These are phyloP conservation scores for Capsicum rhomboideum DNA, from an alignment of 257 asterid species.

Conservation along the genomic window DNA sequence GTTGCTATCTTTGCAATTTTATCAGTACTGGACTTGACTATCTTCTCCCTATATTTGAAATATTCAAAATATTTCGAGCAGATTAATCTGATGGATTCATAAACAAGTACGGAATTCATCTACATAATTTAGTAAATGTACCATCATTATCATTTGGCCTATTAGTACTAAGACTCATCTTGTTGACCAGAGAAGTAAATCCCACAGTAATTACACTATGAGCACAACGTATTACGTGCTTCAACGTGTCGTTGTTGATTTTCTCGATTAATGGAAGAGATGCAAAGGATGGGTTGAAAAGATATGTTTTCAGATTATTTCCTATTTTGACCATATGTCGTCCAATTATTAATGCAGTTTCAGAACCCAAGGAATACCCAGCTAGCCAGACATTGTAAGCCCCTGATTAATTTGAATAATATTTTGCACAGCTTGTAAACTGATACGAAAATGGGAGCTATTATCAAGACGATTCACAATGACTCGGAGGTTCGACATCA, in stretches of 20 bases:
- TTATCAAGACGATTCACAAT: constrained; percentile 32
- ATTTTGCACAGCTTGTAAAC: constrained; percentile 13
- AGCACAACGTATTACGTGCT: constrained; percentile 28
- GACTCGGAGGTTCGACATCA: constrained; percentile 45
- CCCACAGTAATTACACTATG: too few species aligned
- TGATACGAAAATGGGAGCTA: constrained; percentile 30
- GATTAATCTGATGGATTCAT: too few species aligned
- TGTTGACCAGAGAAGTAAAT: too few species aligned
- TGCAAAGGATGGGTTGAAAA: too few species aligned
- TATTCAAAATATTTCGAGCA: constrained; percentile 48
- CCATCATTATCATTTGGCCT: too few species aligned
- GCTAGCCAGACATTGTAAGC: constrained; percentile 43
- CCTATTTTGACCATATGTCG: constrained; percentile 21
- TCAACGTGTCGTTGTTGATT: constrained; percentile 35
- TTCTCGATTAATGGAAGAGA: constrained; percentile 29
- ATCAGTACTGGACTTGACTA: constrained; percentile 40
- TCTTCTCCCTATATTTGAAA: constrained; percentile 55
- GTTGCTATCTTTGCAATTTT: too few species aligned
- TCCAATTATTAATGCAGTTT: constrained; percentile 50
- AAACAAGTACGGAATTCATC: constrained; percentile 63
- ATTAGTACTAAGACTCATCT: too few species aligned
- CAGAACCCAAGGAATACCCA: constrained; percentile 64
- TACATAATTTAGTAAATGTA: constrained; percentile 18
- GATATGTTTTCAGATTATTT: constrained; percentile 8
- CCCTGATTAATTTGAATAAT: constrained; percentile 15